phyloP scores from a whole-genome alignment of 805 yeast species.

The Schwanniomyces pseudopolymorphus region DNA sequence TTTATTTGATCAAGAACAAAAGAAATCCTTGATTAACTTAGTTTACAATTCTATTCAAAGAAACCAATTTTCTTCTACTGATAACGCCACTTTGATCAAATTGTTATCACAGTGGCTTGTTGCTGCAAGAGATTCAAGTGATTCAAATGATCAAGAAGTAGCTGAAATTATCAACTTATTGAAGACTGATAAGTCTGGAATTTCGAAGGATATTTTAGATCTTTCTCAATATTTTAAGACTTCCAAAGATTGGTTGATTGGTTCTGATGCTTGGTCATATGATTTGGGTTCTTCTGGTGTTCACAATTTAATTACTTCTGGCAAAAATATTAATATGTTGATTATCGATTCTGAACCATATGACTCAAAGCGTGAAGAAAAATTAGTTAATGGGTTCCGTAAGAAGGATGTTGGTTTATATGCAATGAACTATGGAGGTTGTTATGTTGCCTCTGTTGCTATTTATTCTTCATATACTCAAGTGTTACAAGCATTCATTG shows the following conservation, averaged over 20 bases:
- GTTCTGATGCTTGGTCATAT: constrained; percentile 94
- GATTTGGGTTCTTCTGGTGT: constrained; percentile 92
- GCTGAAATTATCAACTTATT: constrained; percentile 38
- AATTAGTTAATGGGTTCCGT: constrained; percentile 48
- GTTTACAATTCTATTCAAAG: constrained; percentile 49
- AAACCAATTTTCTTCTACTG: constrained; percentile 41
- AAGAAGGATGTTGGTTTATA: constrained; percentile 92
- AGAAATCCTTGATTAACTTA: constrained; percentile 41
- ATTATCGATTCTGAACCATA: constrained; percentile 85
- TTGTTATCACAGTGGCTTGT: constrained; percentile 71
- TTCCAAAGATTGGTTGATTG: constrained; percentile 76
- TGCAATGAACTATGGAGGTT: constrained; percentile 89
- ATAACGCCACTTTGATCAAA: constrained; percentile 51
- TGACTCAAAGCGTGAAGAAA: constrained; percentile 28
- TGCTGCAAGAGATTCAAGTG: constrained; percentile 37
- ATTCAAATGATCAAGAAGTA: constrained; percentile 19
- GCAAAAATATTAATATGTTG: constrained; percentile 77
- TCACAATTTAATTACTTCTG: constrained; percentile 76
- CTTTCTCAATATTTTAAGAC: constrained; percentile 46
- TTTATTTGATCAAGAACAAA: constrained; percentile 55
- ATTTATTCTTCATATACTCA: constrained; percentile 93
- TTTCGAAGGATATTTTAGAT: constrained; percentile 47
- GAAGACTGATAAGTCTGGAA: constrained; percentile 35
- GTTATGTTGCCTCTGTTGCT: constrained; percentile 92
- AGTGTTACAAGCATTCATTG: constrained; percentile 81